Percentiles rank a stretch among this genome's conserved stretches.
Conservation (phyloP, 169 alveolate genomes). For the Eimeria acervulina region DNA sequence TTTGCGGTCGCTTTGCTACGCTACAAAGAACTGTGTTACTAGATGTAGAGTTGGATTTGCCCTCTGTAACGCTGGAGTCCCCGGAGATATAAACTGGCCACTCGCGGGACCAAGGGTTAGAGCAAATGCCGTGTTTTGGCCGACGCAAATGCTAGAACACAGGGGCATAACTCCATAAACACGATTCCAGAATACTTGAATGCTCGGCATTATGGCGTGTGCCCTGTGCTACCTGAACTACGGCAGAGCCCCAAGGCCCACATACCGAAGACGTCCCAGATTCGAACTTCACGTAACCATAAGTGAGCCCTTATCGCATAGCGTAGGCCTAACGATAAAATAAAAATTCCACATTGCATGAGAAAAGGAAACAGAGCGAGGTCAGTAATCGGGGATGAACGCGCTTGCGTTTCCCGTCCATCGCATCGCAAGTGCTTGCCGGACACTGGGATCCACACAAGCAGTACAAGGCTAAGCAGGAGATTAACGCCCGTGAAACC, state of each 20-base stretch:
- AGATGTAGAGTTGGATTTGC: not conserved
- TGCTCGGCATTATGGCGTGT: not conserved
- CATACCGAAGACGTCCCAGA: not conserved
- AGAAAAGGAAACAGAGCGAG: not conserved
- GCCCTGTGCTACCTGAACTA: not conserved
- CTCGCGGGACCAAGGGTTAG: not conserved
- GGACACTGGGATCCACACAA: not conserved
- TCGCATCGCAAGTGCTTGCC: not conserved
- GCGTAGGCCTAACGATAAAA: not conserved
- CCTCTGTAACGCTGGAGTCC: not conserved
- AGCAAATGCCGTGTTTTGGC: not conserved
- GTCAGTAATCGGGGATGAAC: not conserved
- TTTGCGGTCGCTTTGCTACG: not conserved
- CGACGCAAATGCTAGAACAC: not conserved
- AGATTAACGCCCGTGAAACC: not conserved
- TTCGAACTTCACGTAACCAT: not conserved
- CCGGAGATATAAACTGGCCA: not conserved
- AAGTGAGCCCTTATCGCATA: not conserved
- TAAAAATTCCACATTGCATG: not conserved
- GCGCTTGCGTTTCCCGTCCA: not conserved
- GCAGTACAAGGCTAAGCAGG: not conserved
- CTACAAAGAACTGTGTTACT: not conserved
- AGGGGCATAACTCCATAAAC: not conserved
- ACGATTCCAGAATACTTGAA: not conserved
- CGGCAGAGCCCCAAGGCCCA: slow-evolving; percentile 20